These are phyloP conservation scores for Penicillium sp. DNA, from an alignment of 2,329 filamentous ascomycete species.

Conservation along the genomic window DNA sequence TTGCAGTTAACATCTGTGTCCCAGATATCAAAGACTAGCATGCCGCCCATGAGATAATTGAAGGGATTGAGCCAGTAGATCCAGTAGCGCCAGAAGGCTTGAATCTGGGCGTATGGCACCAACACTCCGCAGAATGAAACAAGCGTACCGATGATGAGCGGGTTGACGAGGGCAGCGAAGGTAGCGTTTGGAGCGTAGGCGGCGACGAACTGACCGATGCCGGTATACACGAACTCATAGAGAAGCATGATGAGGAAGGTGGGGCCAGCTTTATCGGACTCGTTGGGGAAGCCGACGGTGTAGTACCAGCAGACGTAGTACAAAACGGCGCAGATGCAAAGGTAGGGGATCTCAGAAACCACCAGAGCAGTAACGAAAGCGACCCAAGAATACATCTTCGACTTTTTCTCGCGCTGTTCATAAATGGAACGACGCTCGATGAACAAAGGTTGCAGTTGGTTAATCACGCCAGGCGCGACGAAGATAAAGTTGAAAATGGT, in stretches of 20 bases:
- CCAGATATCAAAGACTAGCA: slow-evolving; percentile 15
- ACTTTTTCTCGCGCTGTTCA: slow-evolving; percentile 19
- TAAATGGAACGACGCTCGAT: slow-evolving; percentile 14
- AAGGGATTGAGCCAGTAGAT: slow-evolving; percentile 18
- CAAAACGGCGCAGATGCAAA: slow-evolving; percentile 13
- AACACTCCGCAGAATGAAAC: slow-evolving; percentile 20
- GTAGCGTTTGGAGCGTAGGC: slow-evolving; percentile 17
- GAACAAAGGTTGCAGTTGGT: slow-evolving; percentile 14
- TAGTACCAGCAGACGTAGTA: slow-evolving; percentile 20
- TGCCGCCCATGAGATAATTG: slow-evolving; percentile 18
- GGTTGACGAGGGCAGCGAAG: slow-evolving; percentile 14
- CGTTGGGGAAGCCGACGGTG: slow-evolving; percentile 15
- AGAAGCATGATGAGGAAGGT: slow-evolving; percentile 18
- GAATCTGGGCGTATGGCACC: slow-evolving; percentile 14
- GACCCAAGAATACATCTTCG: slow-evolving; percentile 19
- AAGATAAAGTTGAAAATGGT: slow-evolving; percentile 20
- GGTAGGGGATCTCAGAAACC: slow-evolving; percentile 15
- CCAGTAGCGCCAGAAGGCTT: slow-evolving; percentile 20
- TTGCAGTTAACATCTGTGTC: slow-evolving; percentile 12
- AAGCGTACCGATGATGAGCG: slow-evolving; percentile 14
- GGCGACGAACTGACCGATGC: slow-evolving; percentile 17
- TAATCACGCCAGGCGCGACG: slow-evolving; percentile 15
- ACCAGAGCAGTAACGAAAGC: slow-evolving; percentile 15
- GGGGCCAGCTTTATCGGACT: slow-evolving; percentile 11
- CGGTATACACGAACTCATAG: slow-evolving; percentile 18